Evolutionary conservation across 257 asterid species (phyloP), one percentile per base, ranked within the genome.

Genomic region (Solanum chiquidenum): DNA sequence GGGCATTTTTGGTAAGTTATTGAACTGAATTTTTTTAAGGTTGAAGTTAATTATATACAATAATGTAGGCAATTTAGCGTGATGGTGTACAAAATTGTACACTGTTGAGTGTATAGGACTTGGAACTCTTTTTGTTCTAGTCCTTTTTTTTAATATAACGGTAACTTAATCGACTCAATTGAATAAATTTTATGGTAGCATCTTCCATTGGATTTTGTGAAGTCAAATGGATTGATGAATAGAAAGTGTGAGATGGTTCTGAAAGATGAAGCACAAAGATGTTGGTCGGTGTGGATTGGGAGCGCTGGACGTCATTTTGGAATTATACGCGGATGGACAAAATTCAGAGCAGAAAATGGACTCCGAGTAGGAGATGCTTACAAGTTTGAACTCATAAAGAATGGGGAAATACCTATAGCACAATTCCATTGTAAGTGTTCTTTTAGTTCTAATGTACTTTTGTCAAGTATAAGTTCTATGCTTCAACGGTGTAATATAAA

Each of bases 331-430:
- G 88, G 88, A 62, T 88, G 88, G 90, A 1, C 0, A 0, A 14
- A 64, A 29, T 86, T 88, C 64, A 23, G 71, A 27, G 14, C 7
- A 12, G 88, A 83, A 42, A 88, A 85, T 34, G 87, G 76, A 58
- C 76, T 88, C 34, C 42, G 68, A 79, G 77, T 21, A 34, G 90
- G 88, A 79, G 88, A 88, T 46, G 8, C 62, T 12, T 88, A 21
- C 86, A 88, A 88, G 62, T 88, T 88, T 77, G 86, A 88, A 84
- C 79, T 88, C 62, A 33, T 88, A 71, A 46, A 88, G 62, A 75
- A 68, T 7, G 88, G 84, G 31, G 29, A 88, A 25, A 44, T 34
- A 76, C 86, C 88, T n/a, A 23, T 85, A 21, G 90, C 42, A 12
- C 55, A 42, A 10, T 62, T 88, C 49, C 72, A 52, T 55, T 9